These are phyloP conservation scores for Sporothrix pallida DNA, from an alignment of 2,329 filamentous ascomycete genomes.

Conservation along the genomic window DNA sequence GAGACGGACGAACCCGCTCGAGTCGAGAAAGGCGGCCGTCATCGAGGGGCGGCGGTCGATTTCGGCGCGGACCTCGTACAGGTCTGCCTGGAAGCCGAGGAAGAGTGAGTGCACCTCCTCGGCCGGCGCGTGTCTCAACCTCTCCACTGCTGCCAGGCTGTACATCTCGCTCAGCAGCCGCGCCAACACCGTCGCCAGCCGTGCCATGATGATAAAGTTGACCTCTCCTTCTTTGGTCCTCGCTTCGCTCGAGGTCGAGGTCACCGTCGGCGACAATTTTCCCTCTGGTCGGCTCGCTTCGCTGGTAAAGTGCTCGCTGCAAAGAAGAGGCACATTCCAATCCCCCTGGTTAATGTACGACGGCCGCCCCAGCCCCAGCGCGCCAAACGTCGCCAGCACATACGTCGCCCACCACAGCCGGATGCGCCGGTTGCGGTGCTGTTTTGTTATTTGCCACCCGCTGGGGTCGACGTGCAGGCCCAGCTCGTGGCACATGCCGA, in stretches of 20 bases:
- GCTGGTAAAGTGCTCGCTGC: not conserved
- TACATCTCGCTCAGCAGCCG: not conserved
- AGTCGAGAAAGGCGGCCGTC: constrained; percentile 1
- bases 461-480: not conserved
- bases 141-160: not conserved
- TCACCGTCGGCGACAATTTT: too few species aligned
- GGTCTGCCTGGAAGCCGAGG: not conserved
- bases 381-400: not conserved
- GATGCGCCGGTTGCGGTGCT: constrained; percentile 10
- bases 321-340: not conserved
- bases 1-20: not conserved
- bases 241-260: too few species aligned
- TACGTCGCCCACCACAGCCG: constrained; percentile 6
- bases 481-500: constrained; percentile 18
- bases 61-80: not conserved
- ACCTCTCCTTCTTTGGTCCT: not conserved
- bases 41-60: not conserved
- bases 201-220: constrained; percentile 5
- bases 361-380: not conserved
- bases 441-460: not conserved
- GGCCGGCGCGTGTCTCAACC: not conserved
- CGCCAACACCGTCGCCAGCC: not conserved
- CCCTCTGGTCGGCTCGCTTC: too few species aligned
- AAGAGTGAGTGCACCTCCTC: not conserved
- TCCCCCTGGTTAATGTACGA: constrained; percentile 4